Base-by-base conservation (phyloP, 352 stramenopile genomes). In the Blastocystis sp. region DNA sequence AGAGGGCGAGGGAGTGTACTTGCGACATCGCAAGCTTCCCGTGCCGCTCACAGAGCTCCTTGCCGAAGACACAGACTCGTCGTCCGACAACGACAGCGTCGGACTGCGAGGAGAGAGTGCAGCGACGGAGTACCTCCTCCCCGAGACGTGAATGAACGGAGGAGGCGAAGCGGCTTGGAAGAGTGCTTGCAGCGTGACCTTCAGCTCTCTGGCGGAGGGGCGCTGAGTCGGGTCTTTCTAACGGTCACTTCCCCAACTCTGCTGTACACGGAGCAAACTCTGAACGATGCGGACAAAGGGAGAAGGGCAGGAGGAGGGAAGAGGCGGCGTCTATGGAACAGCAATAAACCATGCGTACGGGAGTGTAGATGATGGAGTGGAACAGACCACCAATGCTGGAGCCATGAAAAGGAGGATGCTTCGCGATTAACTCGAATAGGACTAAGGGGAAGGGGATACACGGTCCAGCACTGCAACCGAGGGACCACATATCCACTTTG, bases 401-500 rank as follows among this genome's bases (percentile, higher is more conserved):
- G 19, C 45, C 52, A 17, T 62, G 21, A 41, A 79, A 79, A 10
- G 69, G 69, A 48, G 69, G 34, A 10, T 61, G n/a, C 60, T 43
- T 40, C 10, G 69, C 60, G 40, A 79, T 79, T 4, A 79, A 28
- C 38, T 79, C 69, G 52, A 45, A 79, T 23, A 79, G 9, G 28
- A 62, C 69, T 79, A 43, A 28, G 4, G 17, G 1, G 1, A 23
- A 60, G 43, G 34, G 21, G 23, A 65, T 2, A 40, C 19, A 1
- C 28, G 0, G 21, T 19, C 9, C 2, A 1, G 11, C 40, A 79
- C 69, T 79, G 69, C 69, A 79, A 21, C 69, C 69, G 38, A 79
- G 69, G 0, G 69, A 79, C 69, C 69, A 79, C n/a, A 79, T 79
- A 34, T 79, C 69, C 45, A 79, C 56, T 43, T 79, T 79, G n/a